Evolutionary conservation across 352 stramenopile species (phyloP).

Genomic region (Globisporangium splendens): DNA sequence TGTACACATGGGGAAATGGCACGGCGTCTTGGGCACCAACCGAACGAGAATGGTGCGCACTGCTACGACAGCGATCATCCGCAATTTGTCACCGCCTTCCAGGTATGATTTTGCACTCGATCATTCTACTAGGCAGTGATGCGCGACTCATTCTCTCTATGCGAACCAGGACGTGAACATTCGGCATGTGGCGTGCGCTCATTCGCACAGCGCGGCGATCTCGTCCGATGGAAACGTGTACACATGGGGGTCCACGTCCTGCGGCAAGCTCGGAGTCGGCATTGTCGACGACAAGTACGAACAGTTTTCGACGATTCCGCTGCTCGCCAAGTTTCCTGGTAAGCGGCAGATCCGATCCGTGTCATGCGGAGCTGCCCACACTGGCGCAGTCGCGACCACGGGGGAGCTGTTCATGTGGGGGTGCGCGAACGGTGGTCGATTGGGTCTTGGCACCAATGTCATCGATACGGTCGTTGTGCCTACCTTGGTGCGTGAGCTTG

Average conservation of each 20-base stretch:
- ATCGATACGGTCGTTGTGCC: conserved; percentile 66
- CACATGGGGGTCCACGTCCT: conserved; percentile 82
- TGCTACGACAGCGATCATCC: conserved; percentile 70
- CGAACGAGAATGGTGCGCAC: conserved; percentile 40
- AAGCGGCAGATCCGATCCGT: conserved; percentile 65
- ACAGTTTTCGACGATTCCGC: conserved; percentile 68
- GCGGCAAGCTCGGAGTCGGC: conserved; percentile 88
- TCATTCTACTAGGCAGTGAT: conserved; percentile 23
- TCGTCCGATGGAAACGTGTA: conserved; percentile 73
- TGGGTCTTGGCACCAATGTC: conserved; percentile 82
- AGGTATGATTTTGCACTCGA: conserved; percentile 18
- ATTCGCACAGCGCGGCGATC: conserved; percentile 87
- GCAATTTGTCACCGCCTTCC: conserved; percentile 49
- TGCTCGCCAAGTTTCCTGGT: conserved; percentile 66
- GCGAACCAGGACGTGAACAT: conserved; percentile 41
- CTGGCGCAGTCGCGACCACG: conserved; percentile 54
- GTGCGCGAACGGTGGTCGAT: conserved; percentile 88
- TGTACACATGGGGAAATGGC: conserved; percentile 92
- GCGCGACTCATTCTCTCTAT: background rate
- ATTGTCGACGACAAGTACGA: conserved; percentile 76
- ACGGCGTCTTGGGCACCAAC: conserved; percentile 72
- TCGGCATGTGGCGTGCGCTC: conserved; percentile 60
- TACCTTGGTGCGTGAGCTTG: conserved; percentile 78
- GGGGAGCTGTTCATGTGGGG: conserved; percentile 89
- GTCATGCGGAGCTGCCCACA: conserved; percentile 88